A percentile compares a stretch with the other conserved stretches of the same genome.
phyloP scores from a whole-genome alignment of 2,329 filamentous ascomycete species.

The Clathrospora elynae region DNA sequence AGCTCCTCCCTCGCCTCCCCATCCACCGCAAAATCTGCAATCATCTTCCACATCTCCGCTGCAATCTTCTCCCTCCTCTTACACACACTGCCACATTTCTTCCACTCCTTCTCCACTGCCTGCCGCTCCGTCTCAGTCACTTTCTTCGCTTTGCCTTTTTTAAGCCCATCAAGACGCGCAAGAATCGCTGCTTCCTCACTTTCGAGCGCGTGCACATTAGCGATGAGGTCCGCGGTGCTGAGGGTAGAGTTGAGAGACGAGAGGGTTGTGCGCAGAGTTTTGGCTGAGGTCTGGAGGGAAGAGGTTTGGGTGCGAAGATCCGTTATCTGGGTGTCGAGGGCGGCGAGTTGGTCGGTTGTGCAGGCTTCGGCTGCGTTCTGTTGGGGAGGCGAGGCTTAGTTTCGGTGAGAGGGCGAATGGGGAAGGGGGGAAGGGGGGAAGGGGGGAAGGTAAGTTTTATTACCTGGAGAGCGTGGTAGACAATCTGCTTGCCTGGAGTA shows the following conservation, averaged over 20 bases:
- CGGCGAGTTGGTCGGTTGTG: conserved; percentile 55
- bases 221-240: conserved; percentile 57
- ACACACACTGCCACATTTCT: conserved; percentile 49
- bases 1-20: conserved; percentile 55
- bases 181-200: conserved; percentile 51
- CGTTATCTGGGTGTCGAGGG: conserved; percentile 57
- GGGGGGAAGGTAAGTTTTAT: not conserved
- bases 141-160: conserved; percentile 50
- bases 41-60: conserved; percentile 57
- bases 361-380: conserved; percentile 58
- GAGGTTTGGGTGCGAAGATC: conserved; percentile 54
- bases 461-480: conserved; percentile 63
- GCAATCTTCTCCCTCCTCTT: conserved; percentile 55
- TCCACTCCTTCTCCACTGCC: conserved; percentile 54
- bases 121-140: conserved; percentile 57
- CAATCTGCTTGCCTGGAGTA: conserved; percentile 62
- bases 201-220: conserved; percentile 52
- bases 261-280: conserved; percentile 56
- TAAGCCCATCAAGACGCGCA: conserved; percentile 50
- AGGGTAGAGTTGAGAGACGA: conserved; percentile 55
- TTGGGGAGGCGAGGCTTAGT: not conserved
- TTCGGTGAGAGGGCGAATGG: not conserved
- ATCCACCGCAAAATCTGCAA: conserved; percentile 56
- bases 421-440: not conserved
- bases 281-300: conserved; percentile 54